Conservation (phyloP, 352 stramenopile species). For the Thalassiosira exigua region DNA sequence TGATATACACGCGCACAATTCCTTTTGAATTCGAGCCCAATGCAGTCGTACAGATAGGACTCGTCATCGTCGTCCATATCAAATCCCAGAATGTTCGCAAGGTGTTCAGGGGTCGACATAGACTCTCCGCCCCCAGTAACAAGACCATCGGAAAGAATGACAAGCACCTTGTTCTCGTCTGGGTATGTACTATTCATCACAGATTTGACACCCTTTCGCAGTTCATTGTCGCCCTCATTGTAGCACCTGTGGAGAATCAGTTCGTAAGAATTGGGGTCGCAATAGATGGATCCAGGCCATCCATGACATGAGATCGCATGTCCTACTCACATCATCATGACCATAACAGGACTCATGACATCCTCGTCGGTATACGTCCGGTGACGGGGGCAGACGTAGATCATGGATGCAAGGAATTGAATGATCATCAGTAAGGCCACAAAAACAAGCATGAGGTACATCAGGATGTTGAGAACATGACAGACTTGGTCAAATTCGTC, state of each 20-base stretch:
- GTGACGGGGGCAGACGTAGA: constrained; percentile 27
- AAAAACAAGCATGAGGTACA: constrained; percentile 40
- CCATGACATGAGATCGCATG: too few relatives aligned
- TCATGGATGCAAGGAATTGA: constrained; percentile 25
- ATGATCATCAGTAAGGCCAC: constrained; percentile 29
- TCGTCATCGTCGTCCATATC: constrained; percentile 24
- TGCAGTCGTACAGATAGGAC: constrained; percentile 29
- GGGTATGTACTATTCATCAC: constrained; percentile 38
- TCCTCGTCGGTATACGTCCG: constrained; percentile 33
- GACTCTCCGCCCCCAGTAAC: constrained; percentile 44
- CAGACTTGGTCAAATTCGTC: constrained; percentile 14
- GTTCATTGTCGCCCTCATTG: constrained; percentile 53
- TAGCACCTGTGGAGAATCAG: too few relatives aligned
- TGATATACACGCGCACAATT: constrained; percentile 40
- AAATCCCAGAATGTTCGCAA: constrained; percentile 42
- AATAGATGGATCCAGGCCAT: too few relatives aligned
- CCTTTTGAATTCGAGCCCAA: constrained; percentile 11
- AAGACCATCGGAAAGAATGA: constrained; percentile 44
- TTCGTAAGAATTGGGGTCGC: too few relatives aligned
- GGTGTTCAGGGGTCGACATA: constrained; percentile 29
- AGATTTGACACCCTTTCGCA: constrained; percentile 50
- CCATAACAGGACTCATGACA: constrained; percentile 39
- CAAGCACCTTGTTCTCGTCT: constrained; percentile 46
- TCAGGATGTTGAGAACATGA: constrained; percentile 20
- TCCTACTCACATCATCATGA: constrained; percentile 55